phyloP scores from a whole-genome alignment of 495 filamentous ascomycete species.

The Cercophora scortea region DNA sequence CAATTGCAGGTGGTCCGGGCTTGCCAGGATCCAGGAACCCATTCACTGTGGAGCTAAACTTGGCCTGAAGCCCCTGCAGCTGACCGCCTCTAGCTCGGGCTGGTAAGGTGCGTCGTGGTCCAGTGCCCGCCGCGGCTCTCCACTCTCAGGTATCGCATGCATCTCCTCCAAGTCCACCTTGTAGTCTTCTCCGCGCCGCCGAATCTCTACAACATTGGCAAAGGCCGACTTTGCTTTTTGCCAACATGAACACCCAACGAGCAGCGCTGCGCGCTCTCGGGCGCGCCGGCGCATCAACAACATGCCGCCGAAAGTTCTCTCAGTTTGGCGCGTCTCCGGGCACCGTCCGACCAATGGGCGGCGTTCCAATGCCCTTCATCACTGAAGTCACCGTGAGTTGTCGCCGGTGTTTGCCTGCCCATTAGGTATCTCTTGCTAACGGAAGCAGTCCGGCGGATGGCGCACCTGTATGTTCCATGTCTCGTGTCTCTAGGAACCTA shows the following conservation, averaged over 20 bases:
- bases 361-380: conserved; percentile 65
- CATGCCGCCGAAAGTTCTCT: conserved; percentile 32
- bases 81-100: no score
- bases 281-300: conserved; percentile 15
- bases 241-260: conserved; percentile 26
- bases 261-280: conserved; percentile 24
- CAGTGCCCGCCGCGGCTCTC: no score
- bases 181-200: not conserved
- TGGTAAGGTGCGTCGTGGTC: no score
- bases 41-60: no score
- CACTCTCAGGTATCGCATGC: no score
- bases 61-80: no score
- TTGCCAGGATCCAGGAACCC: no score
- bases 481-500: not conserved
- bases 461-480: conserved; percentile 61
- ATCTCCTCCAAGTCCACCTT: no score
- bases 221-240: no score
- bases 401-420: not conserved
- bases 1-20: no score
- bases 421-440: conserved; percentile 28
- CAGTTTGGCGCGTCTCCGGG: conserved; percentile 17
- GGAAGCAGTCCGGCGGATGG: conserved; percentile 75
- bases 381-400: conserved; percentile 72
- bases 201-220: not conserved
- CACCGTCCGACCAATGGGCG: conserved; percentile 32